Evolutionary conservation across 768 basidiomycete species (phyloP), one percentile per base, ranked within the genome.

Genomic region (Lactarius hengduanensis): DNA sequence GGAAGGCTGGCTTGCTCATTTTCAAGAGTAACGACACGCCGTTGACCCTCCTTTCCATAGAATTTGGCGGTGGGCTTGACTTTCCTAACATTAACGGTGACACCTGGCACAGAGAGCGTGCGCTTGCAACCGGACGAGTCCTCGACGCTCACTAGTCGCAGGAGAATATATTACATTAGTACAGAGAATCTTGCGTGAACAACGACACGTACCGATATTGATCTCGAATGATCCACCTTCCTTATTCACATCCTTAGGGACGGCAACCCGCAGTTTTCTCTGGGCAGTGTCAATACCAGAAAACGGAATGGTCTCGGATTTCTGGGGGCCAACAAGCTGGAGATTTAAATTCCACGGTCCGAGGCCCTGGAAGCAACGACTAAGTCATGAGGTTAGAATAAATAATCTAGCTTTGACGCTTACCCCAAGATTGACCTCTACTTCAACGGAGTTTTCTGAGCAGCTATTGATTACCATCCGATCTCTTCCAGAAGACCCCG

Each of bases 41-140:
- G 84, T 66, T 82, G 81, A 60, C 80, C 79, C 13, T 80, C 79
- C 70, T 82, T 84, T 40, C 89, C 87, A 72, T 94, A 94, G 76
- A 97, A 96, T 75, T 87, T 87, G 26, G 82, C 94, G 0, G 92
- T 94, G 10, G 96, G 94, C 91, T 96, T 61, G 57, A 92, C 93
- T 81, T 90, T 87, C 18, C 89, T 85, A 26, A 99, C 94, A 71
- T 92, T 92, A 59, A 96, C 92, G 8, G 86, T 83, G 40, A 96
- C 77, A 3, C 90, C 91, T n/a, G 89, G 86, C 0, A 88, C 87
- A 9, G 86, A 83, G 18, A 98, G 77, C 9, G 86, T 73, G 30
- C 92, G 84, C 72, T 87, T 89, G 78, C 97, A 98, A 34, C 90
- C 90, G 72, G 93, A 92, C 4, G 86, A 85, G 78, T 98, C 97